phyloP scores from a whole-genome alignment of 2,329 filamentous ascomycete species.

The Pseudocercospora pini-densiflorae region DNA sequence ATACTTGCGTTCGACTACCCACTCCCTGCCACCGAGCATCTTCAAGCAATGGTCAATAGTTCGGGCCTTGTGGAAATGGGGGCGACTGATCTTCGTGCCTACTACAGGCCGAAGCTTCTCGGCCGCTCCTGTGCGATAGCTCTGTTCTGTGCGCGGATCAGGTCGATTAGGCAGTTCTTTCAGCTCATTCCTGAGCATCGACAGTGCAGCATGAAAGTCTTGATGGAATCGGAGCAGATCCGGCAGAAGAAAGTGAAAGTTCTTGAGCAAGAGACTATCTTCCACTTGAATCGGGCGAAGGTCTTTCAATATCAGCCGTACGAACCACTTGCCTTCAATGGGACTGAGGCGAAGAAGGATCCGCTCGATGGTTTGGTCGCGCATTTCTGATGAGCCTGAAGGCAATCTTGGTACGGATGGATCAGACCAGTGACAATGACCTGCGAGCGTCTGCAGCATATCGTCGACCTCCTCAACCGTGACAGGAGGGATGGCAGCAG shows the following conservation, averaged over 20 bases:
- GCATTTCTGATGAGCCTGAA: conserved; percentile 31
- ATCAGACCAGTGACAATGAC: conserved; percentile 72
- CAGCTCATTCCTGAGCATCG: conserved; percentile 55
- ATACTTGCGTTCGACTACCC: conserved; percentile 81
- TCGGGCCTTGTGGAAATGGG: conserved; percentile 50
- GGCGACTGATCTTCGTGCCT: conserved; percentile 53
- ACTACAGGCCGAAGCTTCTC: conserved; percentile 43
- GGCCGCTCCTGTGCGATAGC: conserved; percentile 37
- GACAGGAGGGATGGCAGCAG: conserved; percentile 46
- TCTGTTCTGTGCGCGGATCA: conserved; percentile 37
- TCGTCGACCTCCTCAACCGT: conserved; percentile 75
- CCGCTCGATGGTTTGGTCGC: conserved; percentile 55
- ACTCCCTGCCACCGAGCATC: conserved; percentile 62
- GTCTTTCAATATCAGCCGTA: conserved; percentile 77
- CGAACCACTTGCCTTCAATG: conserved; percentile 84
- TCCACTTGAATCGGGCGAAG: conserved; percentile 71
- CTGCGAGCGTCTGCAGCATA: conserved; percentile 68
- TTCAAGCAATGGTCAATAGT: conserved; percentile 73
- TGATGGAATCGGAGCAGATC: conserved; percentile 72
- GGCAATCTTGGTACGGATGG: conserved; percentile 53
- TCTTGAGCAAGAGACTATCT: conserved; percentile 57
- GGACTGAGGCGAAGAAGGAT: conserved; percentile 67
- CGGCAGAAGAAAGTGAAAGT: conserved; percentile 72
- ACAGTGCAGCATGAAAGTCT: conserved; percentile 65
- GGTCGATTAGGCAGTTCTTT: conserved; percentile 44